phyloP scores from a whole-genome alignment of 257 asterid genomes.

The Scutellaria barbata region DNA sequence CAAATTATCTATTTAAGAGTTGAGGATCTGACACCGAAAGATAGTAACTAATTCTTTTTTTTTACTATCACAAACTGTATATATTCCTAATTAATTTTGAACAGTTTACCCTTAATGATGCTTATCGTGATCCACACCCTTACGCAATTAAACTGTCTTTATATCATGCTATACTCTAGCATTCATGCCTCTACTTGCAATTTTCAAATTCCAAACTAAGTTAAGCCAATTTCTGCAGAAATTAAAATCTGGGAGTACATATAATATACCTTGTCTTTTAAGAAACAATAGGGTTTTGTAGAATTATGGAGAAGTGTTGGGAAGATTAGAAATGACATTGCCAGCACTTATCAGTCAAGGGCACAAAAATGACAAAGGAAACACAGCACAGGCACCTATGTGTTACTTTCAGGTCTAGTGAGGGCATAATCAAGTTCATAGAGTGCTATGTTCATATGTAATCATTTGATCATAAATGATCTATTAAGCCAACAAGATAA shows the following conservation, averaged over 20 bases:
- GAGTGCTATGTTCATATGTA: constrained; percentile 18
- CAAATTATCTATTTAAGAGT: neutral
- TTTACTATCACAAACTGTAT: neutral
- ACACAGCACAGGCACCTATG: neutral
- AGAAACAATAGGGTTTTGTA: neutral
- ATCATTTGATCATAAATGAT: neutral
- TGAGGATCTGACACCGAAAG: constrained; percentile 21
- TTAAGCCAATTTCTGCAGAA: constrained; percentile 10
- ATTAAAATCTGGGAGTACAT: neutral
- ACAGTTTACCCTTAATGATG: neutral
- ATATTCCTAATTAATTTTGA: constrained; percentile 5
- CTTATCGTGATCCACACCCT: neutral
- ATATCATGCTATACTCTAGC: neutral
- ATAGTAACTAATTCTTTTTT: neutral
- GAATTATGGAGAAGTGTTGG: no score
- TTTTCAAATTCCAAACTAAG: constrained; percentile 16
- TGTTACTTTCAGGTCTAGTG: neutral
- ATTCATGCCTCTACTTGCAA: constrained; percentile 1
- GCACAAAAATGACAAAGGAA: neutral
- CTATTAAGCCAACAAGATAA: neutral
- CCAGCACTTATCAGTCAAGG: neutral
- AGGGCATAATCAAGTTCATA: neutral
- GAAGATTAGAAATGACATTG: neutral
- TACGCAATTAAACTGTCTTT: constrained; percentile 5
- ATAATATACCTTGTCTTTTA: neutral